Evolutionary conservation across 257 asterid genomes (phyloP).

Genomic region (Mentha longifolia): DNA sequence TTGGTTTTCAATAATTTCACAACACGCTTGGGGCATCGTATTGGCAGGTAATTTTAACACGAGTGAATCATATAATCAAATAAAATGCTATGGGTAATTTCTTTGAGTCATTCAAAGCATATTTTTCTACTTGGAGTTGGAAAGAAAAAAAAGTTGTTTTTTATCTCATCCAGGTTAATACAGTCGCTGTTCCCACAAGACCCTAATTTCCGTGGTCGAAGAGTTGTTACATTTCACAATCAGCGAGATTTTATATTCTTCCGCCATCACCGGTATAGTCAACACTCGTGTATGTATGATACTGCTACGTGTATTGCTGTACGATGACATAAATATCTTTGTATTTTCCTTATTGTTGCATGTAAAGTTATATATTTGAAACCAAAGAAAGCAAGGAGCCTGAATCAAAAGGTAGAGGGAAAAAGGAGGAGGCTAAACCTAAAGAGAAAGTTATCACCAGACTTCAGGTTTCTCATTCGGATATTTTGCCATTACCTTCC

Average conservation of each 20-base stretch:
- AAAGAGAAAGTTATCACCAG: slow-evolving; percentile 69
- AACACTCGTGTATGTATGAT: slow-evolving; percentile 6
- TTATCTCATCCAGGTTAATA: slow-evolving; percentile 58
- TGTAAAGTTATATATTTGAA: slow-evolving; percentile 76
- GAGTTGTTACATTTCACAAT: slow-evolving; percentile 95
- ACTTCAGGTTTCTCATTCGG: slow-evolving; percentile 77
- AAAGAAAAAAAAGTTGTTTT: too few relatives aligned
- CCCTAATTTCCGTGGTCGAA: slow-evolving; percentile 85
- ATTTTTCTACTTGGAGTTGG: background rate
- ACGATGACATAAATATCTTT: slow-evolving; percentile 18
- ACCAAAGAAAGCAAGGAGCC: slow-evolving; percentile 65
- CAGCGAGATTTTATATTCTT: slow-evolving; percentile 95
- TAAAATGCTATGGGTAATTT: background rate
- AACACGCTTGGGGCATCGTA: slow-evolving; percentile 93
- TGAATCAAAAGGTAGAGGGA: slow-evolving; percentile 53
- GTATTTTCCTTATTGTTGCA: slow-evolving; percentile 13
- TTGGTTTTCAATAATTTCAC: slow-evolving; percentile 83
- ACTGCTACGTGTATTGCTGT: background rate
- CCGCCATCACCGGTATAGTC: slow-evolving; percentile 84
- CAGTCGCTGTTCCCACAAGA: slow-evolving; percentile 93
- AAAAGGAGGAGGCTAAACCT: slow-evolving; percentile 39
- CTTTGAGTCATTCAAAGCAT: background rate
- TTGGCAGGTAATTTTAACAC: slow-evolving; percentile 67
- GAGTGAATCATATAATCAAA: slow-evolving; percentile 9
- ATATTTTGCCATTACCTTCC: slow-evolving; percentile 25